Conservation (phyloP, 192 early-diverging fungal species). For the Rhizoclosmatium sp. region DNA sequence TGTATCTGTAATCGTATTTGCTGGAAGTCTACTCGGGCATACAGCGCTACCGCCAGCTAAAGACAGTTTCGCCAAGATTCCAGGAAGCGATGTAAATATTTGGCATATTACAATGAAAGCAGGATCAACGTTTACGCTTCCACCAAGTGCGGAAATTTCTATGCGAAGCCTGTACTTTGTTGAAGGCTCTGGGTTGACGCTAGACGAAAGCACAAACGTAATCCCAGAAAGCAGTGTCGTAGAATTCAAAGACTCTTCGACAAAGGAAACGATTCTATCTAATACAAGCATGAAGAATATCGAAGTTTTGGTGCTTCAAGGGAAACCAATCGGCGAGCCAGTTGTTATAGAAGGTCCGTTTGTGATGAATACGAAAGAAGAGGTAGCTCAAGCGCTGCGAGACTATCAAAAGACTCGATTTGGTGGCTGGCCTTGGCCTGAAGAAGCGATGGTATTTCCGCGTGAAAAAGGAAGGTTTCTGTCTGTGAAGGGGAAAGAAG, state of each 20-base stretch:
- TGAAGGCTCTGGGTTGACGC: conserved; percentile 38
- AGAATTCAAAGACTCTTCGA: conserved; percentile 45
- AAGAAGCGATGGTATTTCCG: conserved; percentile 32
- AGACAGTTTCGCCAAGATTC: conserved; percentile 25
- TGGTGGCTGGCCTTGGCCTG: conserved; percentile 42
- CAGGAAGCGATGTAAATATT: conserved; percentile 25
- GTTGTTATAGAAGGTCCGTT: conserved; percentile 66
- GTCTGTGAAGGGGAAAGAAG: not conserved
- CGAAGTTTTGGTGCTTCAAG: conserved; percentile 69
- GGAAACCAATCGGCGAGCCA: conserved; percentile 61
- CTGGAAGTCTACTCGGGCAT: conserved; percentile 66
- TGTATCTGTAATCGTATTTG: conserved; percentile 81
- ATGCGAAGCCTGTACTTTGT: conserved; percentile 33
- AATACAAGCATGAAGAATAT: conserved; percentile 47
- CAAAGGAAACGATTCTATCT: conserved; percentile 43
- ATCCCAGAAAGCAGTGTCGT: conserved; percentile 49
- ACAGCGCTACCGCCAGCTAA: not conserved
- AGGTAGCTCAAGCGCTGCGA: conserved; percentile 45
- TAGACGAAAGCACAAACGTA: not conserved
- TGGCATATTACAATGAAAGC: conserved; percentile 51
- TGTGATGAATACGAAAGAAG: conserved; percentile 63
- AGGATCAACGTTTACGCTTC: conserved; percentile 59
- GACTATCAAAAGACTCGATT: conserved; percentile 39
- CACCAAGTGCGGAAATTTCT: not conserved
- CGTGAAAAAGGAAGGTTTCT: conserved; percentile 21